A percentile compares a stretch with the other conserved stretches of the same genome.
These are phyloP conservation scores for Bruguiera hainesii DNA, from an alignment of 441 rosid genomes.

Conservation along the genomic window DNA sequence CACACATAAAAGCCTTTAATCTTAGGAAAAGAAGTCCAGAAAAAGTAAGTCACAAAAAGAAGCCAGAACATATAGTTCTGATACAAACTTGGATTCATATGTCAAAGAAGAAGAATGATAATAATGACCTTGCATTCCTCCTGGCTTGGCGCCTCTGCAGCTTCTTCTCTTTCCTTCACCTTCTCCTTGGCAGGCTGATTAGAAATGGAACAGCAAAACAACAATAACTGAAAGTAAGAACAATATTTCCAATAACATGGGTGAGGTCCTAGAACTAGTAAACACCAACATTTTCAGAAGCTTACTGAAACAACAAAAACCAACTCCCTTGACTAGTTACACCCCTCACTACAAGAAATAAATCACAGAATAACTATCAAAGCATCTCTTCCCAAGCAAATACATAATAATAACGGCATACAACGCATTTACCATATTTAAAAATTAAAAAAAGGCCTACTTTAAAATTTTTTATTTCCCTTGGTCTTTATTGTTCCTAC, in stretches of 20 bases:
- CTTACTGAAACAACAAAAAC: not conserved
- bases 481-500: too few species aligned
- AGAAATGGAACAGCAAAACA: not conserved
- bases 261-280: not conserved
- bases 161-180: conserved; percentile 54
- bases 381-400: not conserved
- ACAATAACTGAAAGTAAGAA: not conserved
- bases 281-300: not conserved
- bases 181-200: conserved; percentile 52
- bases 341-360: not conserved
- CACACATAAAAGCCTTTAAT: too few species aligned
- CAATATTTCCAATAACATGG: not conserved
- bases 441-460: too few species aligned
- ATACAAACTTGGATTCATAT: not conserved
- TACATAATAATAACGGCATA: too few species aligned
- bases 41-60: not conserved
- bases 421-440: too few species aligned
- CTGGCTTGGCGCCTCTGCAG: conserved; percentile 40
- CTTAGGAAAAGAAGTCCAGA: too few species aligned
- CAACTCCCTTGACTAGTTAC: not conserved
- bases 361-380: not conserved
- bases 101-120: not conserved
- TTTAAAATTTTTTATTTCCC: too few species aligned
- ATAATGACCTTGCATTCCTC: conserved; percentile 83
- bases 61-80: too few species aligned